A percentile compares a stretch with the other conserved stretches of the same genome.
Conservation (phyloP, 1,284 basidiomycete genomes). For the Boletus holoroseus region DNA sequence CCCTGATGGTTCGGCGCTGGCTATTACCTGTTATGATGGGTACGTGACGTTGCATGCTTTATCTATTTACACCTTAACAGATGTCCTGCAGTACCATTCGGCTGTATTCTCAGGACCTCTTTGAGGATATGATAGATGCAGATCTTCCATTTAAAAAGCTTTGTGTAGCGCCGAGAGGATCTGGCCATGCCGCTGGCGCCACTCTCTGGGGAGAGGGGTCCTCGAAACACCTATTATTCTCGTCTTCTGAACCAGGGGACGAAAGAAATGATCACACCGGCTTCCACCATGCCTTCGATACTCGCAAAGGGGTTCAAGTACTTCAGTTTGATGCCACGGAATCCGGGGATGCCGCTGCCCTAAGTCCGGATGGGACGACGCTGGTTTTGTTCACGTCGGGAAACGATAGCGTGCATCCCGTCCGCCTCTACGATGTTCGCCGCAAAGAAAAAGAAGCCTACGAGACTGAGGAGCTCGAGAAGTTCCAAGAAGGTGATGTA, state of each 20-base stretch:
- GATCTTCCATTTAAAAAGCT: slow-evolving; percentile 11
- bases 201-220: slow-evolving; percentile 50
- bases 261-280: slow-evolving; percentile 31
- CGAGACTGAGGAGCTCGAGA: slow-evolving; percentile 29
- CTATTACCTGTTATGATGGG: slow-evolving; percentile 34
- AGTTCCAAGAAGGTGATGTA: slow-evolving; percentile 23
- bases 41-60: slow-evolving; percentile 15
- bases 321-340: slow-evolving; percentile 43
- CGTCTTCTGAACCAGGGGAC: slow-evolving; percentile 50
- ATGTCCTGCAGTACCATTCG: slow-evolving; percentile 16
- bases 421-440: slow-evolving; percentile 53
- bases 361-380: slow-evolving; percentile 41
- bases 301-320: slow-evolving; percentile 21
- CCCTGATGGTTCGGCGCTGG: slow-evolving; percentile 24
- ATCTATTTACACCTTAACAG: neutral
- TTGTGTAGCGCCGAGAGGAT: slow-evolving; percentile 19
- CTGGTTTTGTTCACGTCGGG: slow-evolving; percentile 47
- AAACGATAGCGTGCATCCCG: slow-evolving; percentile 31
- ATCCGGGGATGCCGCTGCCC: slow-evolving; percentile 49
- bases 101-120: slow-evolving; percentile 22
- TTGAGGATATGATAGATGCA: slow-evolving; percentile 23
- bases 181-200: slow-evolving; percentile 39
- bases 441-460: slow-evolving; percentile 28
- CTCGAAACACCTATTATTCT: slow-evolving; percentile 44
- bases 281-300: slow-evolving; percentile 50